Base-by-base conservation (phyloP, 805 yeast genomes). In the Wickerhamiella allomyrinae region DNA sequence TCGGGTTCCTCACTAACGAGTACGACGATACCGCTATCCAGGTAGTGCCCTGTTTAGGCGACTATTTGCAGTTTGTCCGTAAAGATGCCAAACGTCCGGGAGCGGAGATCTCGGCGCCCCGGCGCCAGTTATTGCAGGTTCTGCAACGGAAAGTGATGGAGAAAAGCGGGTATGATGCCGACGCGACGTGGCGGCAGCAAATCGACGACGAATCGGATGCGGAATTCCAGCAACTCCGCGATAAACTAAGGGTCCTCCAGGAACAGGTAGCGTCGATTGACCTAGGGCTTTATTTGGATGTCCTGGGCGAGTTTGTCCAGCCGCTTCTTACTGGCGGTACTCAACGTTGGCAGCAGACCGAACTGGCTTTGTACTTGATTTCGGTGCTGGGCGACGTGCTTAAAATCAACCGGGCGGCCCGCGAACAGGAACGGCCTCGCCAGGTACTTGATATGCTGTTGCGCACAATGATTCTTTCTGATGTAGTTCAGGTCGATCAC, bases 11-110 rank as follows among this genome's bases (percentile, higher is more conserved):
- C 56, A 70, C 74, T 23, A 80, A 85, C 57, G 94, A 79, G 48
- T 86, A 79, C 55, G 97, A 91, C 59, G 96, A 91, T 50, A 79
- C 89, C 11, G 75, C 93, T 1, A 68, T 71, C 29, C 94, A 84
- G 58, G 80, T 85, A 14, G 80, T 89, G 55, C 79, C 91, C 7
- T 81, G 85, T 53, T 65, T 91, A 37, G 74, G 82, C 29, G 81
- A 76, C 41, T 86, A 78, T 57, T 65, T 91, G 46, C 62, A 82
- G 9, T 70, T 79, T 35, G 63, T 86, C 49, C 83, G 68, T 15
- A 55, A 56, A 20, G 66, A 57, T 27, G 49, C 55, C 76, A 62
- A 84, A 75, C 55, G 65, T 56, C 33, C 36, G 34, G 40, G 40
- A 25, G 67, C 60, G 7, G 46, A 62, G 34, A 55, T 63, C 54